Base-by-base conservation (phyloP, 2,329 filamentous ascomycete species). In the Aspergillus costaricaensis region DNA sequence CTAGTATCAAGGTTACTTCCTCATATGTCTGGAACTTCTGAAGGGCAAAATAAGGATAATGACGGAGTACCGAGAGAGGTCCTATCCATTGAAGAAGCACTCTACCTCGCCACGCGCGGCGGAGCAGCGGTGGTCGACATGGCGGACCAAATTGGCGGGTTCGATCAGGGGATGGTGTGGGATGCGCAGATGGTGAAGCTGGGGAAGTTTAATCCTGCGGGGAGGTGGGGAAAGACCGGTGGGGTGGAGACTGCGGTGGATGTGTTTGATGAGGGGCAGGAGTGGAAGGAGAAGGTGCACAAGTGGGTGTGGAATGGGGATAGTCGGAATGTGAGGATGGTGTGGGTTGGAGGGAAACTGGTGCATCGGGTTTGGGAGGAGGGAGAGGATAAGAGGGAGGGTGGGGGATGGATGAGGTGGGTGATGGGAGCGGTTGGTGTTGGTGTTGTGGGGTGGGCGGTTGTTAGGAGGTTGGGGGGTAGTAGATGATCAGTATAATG, bases 251-350 rank as follows among this genome's bases (percentile, higher is more conserved):
- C 54, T n/a, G 6, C 21, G 7, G 91, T 97, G 0, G 92, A 97
- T 76, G 76, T 97, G 0, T 99, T 97, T 80, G 93, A 92, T 1
- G 92, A 89, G 85, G 94, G 12, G 1, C 32, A 98, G 83, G 85
- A 72, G n/a, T 96, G 91, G 91, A 86, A 89, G 41, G 91, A 98
- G 70, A 86, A 82, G 70, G 79, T 98, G 10, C 91, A 91, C 55
- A 99, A 99, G 81, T 99, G 95, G 95, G 81, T 98, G 62, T 99
- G 91, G 78, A 90, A 86, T 66, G 95, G 95, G 0, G 93, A 98
- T 80, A 95, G 98, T 77, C 83, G 94, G 67, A 98, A 98, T 75
- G 94, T 92, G 2, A 84, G 83, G 68, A 87, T 84, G 67, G 95
- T 99, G 5, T 99, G 94, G 94, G 92, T 98, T 1, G 87, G 84